A percentile compares a stretch with the other conserved stretches of the same genome.
phyloP scores from a whole-genome alignment of 2,329 filamentous ascomycete species.

The Sarocladium strictum region DNA sequence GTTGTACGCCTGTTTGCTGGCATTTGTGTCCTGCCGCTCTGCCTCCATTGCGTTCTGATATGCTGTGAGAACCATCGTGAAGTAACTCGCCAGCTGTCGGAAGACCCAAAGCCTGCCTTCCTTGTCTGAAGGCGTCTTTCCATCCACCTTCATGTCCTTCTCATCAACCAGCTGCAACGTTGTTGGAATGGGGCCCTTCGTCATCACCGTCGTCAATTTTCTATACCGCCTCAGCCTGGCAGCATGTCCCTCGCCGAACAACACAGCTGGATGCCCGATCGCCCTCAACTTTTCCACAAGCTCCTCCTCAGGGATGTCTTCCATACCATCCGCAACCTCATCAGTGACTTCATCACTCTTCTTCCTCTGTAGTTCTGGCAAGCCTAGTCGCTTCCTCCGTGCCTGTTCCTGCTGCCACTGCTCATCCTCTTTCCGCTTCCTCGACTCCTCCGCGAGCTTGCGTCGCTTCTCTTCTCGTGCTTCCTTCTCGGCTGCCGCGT shows the following conservation, averaged over 20 bases:
- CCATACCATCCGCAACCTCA: slow-evolving; percentile 36
- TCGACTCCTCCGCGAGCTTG: slow-evolving; percentile 75
- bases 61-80: slow-evolving; percentile 88
- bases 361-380: slow-evolving; percentile 59
- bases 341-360: slow-evolving; percentile 35
- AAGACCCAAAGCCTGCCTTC: slow-evolving; percentile 67
- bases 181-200: slow-evolving; percentile 79
- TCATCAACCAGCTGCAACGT: slow-evolving; percentile 74
- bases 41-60: slow-evolving; percentile 77
- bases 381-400: slow-evolving; percentile 68
- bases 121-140: slow-evolving; percentile 54
- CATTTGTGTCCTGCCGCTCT: slow-evolving; percentile 56
- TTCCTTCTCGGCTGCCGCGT: slow-evolving; percentile 63
- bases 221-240: slow-evolving; percentile 66
- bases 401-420: slow-evolving; percentile 67
- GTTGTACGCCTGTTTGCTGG: slow-evolving; percentile 74
- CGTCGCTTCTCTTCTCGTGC: slow-evolving; percentile 76
- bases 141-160: slow-evolving; percentile 79
- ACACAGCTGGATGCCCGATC: slow-evolving; percentile 62
- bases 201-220: slow-evolving; percentile 55
- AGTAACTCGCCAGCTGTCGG: slow-evolving; percentile 88
- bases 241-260: slow-evolving; percentile 79
- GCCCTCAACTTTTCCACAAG: slow-evolving; percentile 62
- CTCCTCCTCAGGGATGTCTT: slow-evolving; percentile 67
- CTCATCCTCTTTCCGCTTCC: slow-evolving; percentile 61